phyloP scores from a whole-genome alignment of 176 grass and related monocot genomes.

The Zea mays region Zm-B73-REFERENCE-NAM-5.0 NC_050099.1:39629501-39630000 shows the following conservation, averaged over 20 bases:
- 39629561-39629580: too few species aligned
- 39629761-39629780: conserved; percentile 33
- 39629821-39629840: conserved; percentile 12
- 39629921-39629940: conserved; percentile 97
- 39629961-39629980: neutral
- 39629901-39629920: conserved; percentile 31
- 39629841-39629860: conserved; percentile 36
- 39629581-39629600: too few species aligned
- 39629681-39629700: neutral
- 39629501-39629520: too few species aligned
- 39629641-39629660: too few species aligned
- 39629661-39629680: neutral
- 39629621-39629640: too few species aligned
- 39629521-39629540: too few species aligned
- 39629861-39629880: conserved; percentile 9
- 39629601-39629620: too few species aligned
- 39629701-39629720: neutral
- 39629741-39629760: neutral
- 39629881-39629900: conserved; percentile 13
- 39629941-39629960: conserved; percentile 40
- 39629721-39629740: neutral
- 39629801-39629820: conserved; percentile 58
- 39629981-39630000: neutral
- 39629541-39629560: too few species aligned
- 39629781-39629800: conserved; percentile 1